These are phyloP conservation scores for Talaromyces nanjingensis DNA, from an alignment of 495 filamentous ascomycete species.

Conservation along the genomic window DNA sequence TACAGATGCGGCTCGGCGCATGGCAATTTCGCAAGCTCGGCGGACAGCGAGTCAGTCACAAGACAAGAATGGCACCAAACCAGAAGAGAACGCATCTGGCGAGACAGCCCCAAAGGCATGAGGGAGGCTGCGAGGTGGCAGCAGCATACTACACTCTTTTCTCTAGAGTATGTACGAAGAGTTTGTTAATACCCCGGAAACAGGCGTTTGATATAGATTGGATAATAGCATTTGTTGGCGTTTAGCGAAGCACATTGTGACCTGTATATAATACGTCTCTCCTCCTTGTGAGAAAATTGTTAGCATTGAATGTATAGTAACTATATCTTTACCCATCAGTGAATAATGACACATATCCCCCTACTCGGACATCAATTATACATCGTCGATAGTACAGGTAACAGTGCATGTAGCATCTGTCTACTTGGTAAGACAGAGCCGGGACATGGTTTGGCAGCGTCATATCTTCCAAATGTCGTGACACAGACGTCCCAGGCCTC, in stretches of 20 bases:
- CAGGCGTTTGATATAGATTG: constrained; percentile 2
- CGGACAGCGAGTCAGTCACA: neutral
- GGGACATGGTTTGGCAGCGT: neutral
- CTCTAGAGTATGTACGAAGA: neutral
- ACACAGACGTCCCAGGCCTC: neutral
- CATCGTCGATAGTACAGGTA: neutral
- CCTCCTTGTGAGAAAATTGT: neutral
- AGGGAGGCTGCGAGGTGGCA: neutral
- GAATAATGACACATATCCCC: neutral
- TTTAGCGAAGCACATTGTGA: neutral
- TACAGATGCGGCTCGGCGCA: constrained; percentile 4
- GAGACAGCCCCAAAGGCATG: neutral
- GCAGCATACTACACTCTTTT: neutral
- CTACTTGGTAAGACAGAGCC: neutral
- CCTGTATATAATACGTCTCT: constrained; percentile 1
- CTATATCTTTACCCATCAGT: neutral
- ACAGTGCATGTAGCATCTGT: neutral
- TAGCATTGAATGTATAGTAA: neutral
- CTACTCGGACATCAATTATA: neutral
- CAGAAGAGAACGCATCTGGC: neutral
- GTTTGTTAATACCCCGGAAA: neutral
- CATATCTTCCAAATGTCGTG: neutral
- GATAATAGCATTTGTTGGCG: constrained; percentile 4
- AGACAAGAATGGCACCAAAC: neutral
- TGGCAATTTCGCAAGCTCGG: neutral